Evolutionary conservation across 2,329 filamentous ascomycete species (phyloP).

Genomic region (Orbilia quercus): DNA sequence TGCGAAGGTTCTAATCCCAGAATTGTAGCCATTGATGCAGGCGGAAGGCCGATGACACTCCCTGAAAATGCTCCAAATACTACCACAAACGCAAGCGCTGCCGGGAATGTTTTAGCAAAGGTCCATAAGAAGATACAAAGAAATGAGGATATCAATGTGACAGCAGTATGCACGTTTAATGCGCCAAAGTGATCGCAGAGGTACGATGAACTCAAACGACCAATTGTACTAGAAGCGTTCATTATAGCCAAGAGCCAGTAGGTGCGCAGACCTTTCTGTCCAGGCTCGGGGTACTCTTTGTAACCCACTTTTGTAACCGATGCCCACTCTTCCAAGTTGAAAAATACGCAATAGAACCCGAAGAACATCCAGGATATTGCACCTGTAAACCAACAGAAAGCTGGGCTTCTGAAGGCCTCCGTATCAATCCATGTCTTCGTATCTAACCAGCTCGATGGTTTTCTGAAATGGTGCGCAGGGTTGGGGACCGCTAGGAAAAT

Average conservation of each 20-base stretch:
- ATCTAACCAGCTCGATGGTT: slow-evolving; percentile 26
- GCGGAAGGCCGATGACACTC: slow-evolving; percentile 49
- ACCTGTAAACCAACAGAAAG: slow-evolving; percentile 49
- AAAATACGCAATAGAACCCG: slow-evolving; percentile 54
- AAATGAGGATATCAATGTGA: slow-evolving; percentile 44
- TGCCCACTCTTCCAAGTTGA: slow-evolving; percentile 51
- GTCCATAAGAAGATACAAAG: slow-evolving; percentile 52
- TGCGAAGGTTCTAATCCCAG: slow-evolving; percentile 27
- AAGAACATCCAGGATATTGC: slow-evolving; percentile 53
- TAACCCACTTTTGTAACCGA: slow-evolving; percentile 38
- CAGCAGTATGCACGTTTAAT: slow-evolving; percentile 36
- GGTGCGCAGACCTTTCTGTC: slow-evolving; percentile 31
- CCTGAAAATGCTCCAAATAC: slow-evolving; percentile 52
- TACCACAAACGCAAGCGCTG: slow-evolving; percentile 41
- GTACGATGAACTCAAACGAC: slow-evolving; percentile 50
- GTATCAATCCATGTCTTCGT: slow-evolving; percentile 44
- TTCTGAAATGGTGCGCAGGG: slow-evolving; percentile 42
- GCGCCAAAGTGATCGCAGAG: slow-evolving; percentile 51
- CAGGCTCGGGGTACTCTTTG: slow-evolving; percentile 24
- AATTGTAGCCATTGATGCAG: slow-evolving; percentile 49
- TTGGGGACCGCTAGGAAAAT: slow-evolving; percentile 46
- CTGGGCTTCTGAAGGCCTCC: slow-evolving; percentile 35
- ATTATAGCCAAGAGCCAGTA: slow-evolving; percentile 48
- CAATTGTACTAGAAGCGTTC: slow-evolving; percentile 54
- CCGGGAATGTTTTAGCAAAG: slow-evolving; percentile 24